Percentiles rank a stretch among this genome's conserved stretches.
Conservation (phyloP, 495 filamentous ascomycete species). For the Hyphodiscus hymeniophilus region DNA sequence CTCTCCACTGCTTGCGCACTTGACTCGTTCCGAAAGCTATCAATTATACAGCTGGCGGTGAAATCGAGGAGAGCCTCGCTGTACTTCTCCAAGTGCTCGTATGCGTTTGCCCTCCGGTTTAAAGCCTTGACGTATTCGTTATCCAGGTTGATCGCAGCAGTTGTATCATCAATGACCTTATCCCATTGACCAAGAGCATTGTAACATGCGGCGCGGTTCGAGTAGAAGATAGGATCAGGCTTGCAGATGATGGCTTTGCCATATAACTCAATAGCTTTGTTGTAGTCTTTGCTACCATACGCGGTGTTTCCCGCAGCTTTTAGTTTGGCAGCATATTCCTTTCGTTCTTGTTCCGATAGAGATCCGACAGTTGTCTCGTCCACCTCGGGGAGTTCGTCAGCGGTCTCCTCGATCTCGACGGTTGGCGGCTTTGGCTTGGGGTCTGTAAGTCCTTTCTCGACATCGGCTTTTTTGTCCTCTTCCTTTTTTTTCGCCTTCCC, state of each 20-base stretch:
- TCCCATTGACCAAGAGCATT: slow-evolving; percentile 88
- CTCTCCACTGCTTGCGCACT: slow-evolving; percentile 87
- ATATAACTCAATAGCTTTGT: slow-evolving; percentile 86
- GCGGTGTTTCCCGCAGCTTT: slow-evolving; percentile 96
- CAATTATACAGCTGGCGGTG: slow-evolving; percentile 98
- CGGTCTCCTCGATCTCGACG: slow-evolving; percentile 67
- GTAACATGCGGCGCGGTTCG: slow-evolving; percentile 95
- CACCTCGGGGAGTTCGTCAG: slow-evolving; percentile 81
- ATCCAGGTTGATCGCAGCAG: slow-evolving; percentile 83
- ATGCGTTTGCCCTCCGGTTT: slow-evolving; percentile 90
- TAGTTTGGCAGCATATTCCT: slow-evolving; percentile 79
- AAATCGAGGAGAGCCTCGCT: slow-evolving; percentile 95
- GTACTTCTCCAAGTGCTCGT: slow-evolving; percentile 83
- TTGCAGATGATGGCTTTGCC: slow-evolving; percentile 94
- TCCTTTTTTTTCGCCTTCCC: slow-evolving; percentile 35
- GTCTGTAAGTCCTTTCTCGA: slow-evolving; percentile 31
- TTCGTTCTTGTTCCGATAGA: slow-evolving; percentile 66
- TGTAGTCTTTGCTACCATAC: slow-evolving; percentile 86
- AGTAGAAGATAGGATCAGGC: slow-evolving; percentile 96
- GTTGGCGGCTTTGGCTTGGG: slow-evolving; percentile 37
- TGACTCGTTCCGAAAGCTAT: slow-evolving; percentile 82
- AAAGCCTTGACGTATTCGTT: slow-evolving; percentile 96
- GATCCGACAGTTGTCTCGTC: slow-evolving; percentile 64
- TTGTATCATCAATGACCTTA: slow-evolving; percentile 95
- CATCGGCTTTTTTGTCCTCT: slow-evolving; percentile 31